Evolutionary conservation across 306 rosid genomes (phyloP), one percentile per base, ranked within the genome.

Genomic region (Quercus mongolica): DNA sequence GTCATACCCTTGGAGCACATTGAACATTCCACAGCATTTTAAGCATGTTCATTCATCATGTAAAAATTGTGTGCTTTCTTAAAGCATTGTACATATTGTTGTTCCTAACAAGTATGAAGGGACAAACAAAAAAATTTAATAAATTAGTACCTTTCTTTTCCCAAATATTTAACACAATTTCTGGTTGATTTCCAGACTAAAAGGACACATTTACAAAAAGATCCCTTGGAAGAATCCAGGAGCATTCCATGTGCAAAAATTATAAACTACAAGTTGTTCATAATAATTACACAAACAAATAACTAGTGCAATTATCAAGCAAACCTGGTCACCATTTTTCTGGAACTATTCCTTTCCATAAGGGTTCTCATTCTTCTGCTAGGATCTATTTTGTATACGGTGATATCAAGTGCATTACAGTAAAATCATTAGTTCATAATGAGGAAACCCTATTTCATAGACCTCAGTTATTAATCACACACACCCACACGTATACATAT

Each of bases 1-100:
- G 74, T 63, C 80, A 23, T 44, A 52, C 52, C 74, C 19, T 69
- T 31, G 19, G 9, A 74, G 68, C 57, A 82, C n/a, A 58, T 71
- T 30, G n/a, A 58, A 77, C 35, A 73, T 52, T 35, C 26, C 44
- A 49, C 58, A 54, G 62, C 68, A 61, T 33, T 33, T 70, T 62
- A 64, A 30, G 20, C 13, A 71, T 18, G 30, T 73, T 69, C 74
- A 67, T 73, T 56, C 52, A 67, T 21, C n/a, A 25, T 35, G 52
- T 28, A 5, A 35, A 57, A 18, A 68, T 71, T 33, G 68, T n/a
- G 46, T 7, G 21, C 33, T 49, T 76, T 76, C n/a, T 6, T 30
- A 57, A 5, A 62, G 18, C 57, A 49, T n/a, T 46, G 52, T 9
- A 10, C 52, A 46, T 46, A 46, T 46, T 14, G 0, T 46, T 46